These are phyloP conservation scores for Monilinia laxa DNA, from an alignment of 2,329 filamentous ascomycete species.

Conservation along the genomic window DNA sequence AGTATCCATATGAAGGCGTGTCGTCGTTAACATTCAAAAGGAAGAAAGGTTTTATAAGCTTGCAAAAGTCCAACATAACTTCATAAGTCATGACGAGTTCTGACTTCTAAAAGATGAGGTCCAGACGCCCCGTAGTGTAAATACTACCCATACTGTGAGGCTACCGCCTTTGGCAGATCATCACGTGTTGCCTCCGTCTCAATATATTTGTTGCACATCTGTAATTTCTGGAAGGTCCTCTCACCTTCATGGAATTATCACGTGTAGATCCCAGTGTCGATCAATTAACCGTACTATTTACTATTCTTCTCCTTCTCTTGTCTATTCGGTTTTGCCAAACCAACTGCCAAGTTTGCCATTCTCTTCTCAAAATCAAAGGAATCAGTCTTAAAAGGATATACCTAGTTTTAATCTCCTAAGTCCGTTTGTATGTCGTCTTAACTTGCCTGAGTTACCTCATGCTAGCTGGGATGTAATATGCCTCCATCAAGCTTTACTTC, in stretches of 20 bases:
- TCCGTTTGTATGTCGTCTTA: slow-evolving; percentile 1
- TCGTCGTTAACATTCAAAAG: neutral
- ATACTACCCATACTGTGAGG: too few species aligned
- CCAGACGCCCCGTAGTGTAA: neutral
- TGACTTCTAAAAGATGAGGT: neutral
- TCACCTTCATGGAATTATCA: neutral
- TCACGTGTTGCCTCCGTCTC: neutral
- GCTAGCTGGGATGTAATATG: neutral
- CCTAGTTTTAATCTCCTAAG: neutral
- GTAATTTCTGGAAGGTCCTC: neutral
- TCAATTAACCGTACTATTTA: neutral
- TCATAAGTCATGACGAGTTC: neutral
- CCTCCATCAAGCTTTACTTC: neutral
- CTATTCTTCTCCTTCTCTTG: neutral
- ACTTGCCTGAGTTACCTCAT: neutral
- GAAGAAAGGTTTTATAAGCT: neutral
- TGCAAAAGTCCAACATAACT: neutral
- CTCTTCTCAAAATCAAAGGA: neutral
- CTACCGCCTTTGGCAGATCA: neutral
- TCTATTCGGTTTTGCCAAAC: neutral
- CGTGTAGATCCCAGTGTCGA: neutral
- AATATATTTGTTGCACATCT: neutral
- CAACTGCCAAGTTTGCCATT: neutral
- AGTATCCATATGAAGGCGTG: neutral
- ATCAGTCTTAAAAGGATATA: neutral